Evolutionary conservation across 345 rosid genomes (phyloP).

Genomic region (Eucalyptus sp.): DNA sequence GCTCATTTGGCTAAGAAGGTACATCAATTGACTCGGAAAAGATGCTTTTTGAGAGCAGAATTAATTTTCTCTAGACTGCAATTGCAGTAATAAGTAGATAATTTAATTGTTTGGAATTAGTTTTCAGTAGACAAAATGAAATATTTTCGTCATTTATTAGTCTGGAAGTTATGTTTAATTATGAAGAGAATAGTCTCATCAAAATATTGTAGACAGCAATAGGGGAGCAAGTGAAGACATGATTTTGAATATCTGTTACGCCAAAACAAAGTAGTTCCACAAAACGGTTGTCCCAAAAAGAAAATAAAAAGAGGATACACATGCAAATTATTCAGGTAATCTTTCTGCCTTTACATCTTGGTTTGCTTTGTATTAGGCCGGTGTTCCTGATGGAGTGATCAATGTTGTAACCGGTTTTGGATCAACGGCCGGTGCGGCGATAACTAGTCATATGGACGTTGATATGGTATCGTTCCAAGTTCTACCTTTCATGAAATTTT

Average conservation of each 20-base stretch:
- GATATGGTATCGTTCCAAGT: constrained; percentile 30
- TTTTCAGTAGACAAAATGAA: background rate
- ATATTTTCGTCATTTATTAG: background rate
- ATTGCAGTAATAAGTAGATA: background rate
- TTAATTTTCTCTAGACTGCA: background rate
- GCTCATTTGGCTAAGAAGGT: constrained; percentile 50
- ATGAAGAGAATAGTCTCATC: background rate
- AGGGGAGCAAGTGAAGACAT: background rate
- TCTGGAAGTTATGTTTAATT: background rate
- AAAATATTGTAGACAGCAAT: background rate
- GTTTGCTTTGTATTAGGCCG: constrained; percentile 29
- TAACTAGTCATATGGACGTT: constrained; percentile 70
- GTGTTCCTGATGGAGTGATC: constrained; percentile 79
- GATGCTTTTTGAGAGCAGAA: background rate
- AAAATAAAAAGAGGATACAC: background rate
- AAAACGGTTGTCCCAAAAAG: background rate
- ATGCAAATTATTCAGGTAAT: background rate
- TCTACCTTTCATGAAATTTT: background rate
- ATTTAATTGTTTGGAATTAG: background rate
- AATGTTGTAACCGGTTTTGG: constrained; percentile 77
- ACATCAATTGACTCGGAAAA: background rate
- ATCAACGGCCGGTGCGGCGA: constrained; percentile 71
- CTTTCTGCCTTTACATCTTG: background rate
- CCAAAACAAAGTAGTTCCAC: background rate
- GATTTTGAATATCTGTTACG: background rate